Base-by-base conservation (phyloP, 2,329 filamentous ascomycete species). In the Aspergillus quadricinctus region DNA sequence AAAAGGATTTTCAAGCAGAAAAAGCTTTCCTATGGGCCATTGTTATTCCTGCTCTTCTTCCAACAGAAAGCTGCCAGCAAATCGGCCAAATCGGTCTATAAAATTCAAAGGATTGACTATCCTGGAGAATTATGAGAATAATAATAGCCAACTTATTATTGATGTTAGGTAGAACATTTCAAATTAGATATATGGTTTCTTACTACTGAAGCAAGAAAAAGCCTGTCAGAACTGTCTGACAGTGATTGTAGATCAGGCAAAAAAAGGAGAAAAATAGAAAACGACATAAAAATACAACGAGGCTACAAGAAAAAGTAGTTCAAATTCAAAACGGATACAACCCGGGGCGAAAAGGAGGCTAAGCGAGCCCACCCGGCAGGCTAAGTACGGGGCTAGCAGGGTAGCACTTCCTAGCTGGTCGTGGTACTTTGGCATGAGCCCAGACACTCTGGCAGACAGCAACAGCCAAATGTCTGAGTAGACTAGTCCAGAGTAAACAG, bases 261-360 rank as follows among this genome's bases (percentile, higher is more conserved):
- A 31, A 52, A 46, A 52, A 10, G 27, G 25, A 41, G 37, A 6
- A 46, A 52, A 45, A 43, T 5, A 48, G 11, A 37, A 29, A 48
- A 4, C 19, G 31, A 48, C n/a, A 53, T 9, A 53, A 37, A 31
- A 48, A 41, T 8, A 52, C 25, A 46, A 45, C 14, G 28, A 23
- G 41, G 21, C 54, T 50, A 50, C 48, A 28, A 58, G 46, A 52
- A 21, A 53, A 61, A 63, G 61, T 23, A 59, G 31, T 35, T 61
- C 41, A 21, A 21, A 45, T 35, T 61, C 41, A 21, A 21, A 45
- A 19, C 7, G 41, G 41, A 45, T 45, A 45, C 41, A 45, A 45
- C 41, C 41, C 41, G 41, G 41, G 21, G 19, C 43, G 21, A 14
- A 46, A 46, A 27, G 21, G 4, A 46, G 43, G 43, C 43, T 46